These are phyloP conservation scores for Boeremia lycopersici DNA, from an alignment of 2,329 filamentous ascomycete species.

Conservation along the genomic window DNA sequence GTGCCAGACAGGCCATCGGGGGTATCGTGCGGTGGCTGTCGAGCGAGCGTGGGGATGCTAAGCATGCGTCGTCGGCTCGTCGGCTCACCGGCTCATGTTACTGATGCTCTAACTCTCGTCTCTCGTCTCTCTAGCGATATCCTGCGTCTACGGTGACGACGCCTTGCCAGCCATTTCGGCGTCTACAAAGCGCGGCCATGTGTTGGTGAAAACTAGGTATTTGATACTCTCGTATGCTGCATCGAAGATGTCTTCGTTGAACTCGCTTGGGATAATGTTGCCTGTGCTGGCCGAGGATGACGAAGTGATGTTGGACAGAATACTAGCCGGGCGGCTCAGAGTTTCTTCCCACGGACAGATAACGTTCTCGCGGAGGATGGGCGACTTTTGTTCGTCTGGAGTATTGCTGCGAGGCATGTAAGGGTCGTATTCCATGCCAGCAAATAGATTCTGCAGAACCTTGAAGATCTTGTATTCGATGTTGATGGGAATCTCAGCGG, in stretches of 20 bases:
- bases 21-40: neutral
- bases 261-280: constrained; percentile 43
- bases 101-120: no score
- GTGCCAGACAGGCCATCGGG: constrained; percentile 15
- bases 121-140: no score
- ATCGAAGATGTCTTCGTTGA: constrained; percentile 43
- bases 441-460: constrained; percentile 38
- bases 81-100: no score
- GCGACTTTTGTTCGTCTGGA: constrained; percentile 31
- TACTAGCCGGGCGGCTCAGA: constrained; percentile 40
- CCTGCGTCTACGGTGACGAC: constrained; percentile 16
- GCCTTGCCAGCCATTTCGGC: constrained; percentile 36
- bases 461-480: constrained; percentile 50
- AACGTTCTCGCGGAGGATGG: constrained; percentile 39
- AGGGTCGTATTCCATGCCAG: constrained; percentile 44
- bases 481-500: constrained; percentile 46
- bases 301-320: constrained; percentile 35
- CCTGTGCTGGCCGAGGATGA: constrained; percentile 31
- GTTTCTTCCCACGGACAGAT: constrained; percentile 48
- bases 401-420: constrained; percentile 38
- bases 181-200: constrained; percentile 46
- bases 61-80: constrained; percentile 2
- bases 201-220: constrained; percentile 48
- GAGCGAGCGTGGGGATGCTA: constrained; percentile 1
- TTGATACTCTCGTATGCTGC: constrained; percentile 47